Conservation (phyloP, 495 filamentous ascomycete species). For the Annulohypoxylon bovei region DNA sequence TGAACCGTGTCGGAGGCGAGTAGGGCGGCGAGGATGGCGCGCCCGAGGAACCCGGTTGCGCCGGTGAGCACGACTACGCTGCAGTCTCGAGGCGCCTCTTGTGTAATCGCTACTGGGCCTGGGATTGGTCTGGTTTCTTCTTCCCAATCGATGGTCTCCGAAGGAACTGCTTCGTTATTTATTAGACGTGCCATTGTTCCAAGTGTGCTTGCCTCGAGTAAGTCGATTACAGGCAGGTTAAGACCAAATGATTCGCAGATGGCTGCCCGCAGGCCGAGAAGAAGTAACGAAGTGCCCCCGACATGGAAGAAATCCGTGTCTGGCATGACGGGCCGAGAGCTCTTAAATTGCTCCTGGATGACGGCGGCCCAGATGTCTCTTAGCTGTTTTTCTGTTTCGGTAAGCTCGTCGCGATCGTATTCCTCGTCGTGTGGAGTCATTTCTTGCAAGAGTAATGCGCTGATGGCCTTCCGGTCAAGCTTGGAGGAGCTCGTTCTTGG, state of each 20-base stretch:
- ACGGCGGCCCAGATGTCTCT: slow-evolving; percentile 13
- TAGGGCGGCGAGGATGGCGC: slow-evolving; percentile 23
- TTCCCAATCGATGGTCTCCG: slow-evolving; percentile 37
- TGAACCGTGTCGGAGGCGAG: not conserved
- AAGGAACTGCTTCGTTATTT: not conserved
- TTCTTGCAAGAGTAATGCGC: slow-evolving; percentile 13
- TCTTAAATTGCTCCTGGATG: slow-evolving; percentile 3
- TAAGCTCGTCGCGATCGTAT: not conserved
- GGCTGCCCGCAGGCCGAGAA: slow-evolving; percentile 43
- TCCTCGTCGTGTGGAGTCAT: not conserved
- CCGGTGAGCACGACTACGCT: slow-evolving; percentile 44
- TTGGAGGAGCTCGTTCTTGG: slow-evolving; percentile 57
- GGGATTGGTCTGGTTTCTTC: slow-evolving; percentile 28
- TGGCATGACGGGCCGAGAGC: not conserved
- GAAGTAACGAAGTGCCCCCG: not conserved
- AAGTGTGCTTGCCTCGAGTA: slow-evolving; percentile 47
- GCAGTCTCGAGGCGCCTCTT: not conserved
- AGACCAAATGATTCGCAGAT: slow-evolving; percentile 26
- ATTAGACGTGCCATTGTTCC: slow-evolving; percentile 42
- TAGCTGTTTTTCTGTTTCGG: slow-evolving; percentile 5
- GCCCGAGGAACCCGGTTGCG: slow-evolving; percentile 46
- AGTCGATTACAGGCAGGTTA: slow-evolving; percentile 22
- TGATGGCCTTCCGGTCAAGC: slow-evolving; percentile 46
- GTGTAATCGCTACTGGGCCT: not conserved
- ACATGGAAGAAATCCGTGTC: slow-evolving; percentile 52